Percentiles rank a stretch among this genome's conserved stretches.
phyloP scores from a whole-genome alignment of 2,329 filamentous ascomycete species.

The Penicillium sp. region DNA sequence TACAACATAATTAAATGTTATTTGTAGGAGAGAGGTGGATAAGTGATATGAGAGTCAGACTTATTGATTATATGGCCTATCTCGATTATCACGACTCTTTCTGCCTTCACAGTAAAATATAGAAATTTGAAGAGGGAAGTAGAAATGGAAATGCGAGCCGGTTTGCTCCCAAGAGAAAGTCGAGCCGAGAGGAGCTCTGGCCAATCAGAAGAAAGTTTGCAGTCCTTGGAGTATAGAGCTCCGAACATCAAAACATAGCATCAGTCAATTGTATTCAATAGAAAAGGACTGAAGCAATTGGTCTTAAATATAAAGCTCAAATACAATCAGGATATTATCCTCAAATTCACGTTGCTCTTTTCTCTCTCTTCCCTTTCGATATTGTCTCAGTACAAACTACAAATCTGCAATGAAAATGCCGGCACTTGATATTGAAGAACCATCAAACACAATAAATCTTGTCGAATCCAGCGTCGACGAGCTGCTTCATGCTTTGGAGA shows the following conservation, averaged over 20 bases:
- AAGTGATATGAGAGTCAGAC: no score
- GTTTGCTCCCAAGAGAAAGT: not conserved
- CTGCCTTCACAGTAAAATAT: no score
- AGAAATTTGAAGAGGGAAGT: not conserved
- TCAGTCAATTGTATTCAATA: not conserved
- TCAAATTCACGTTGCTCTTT: not conserved
- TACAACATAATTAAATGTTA: no score
- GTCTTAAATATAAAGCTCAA: not conserved
- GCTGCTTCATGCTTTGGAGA: slow-evolving; percentile 1
- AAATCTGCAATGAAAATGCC: not conserved
- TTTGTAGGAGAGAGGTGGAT: no score
- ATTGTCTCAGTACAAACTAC: not conserved
- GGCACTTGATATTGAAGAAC: not conserved
- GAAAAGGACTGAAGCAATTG: no score
- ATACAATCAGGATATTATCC: not conserved
- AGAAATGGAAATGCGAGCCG: not conserved
- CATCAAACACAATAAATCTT: not conserved
- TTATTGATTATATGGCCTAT: no score
- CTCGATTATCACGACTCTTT: no score
- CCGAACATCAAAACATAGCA: not conserved
- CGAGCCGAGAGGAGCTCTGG: not conserved
- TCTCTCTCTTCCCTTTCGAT: not conserved
- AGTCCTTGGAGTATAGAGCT: not conserved
- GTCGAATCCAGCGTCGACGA: slow-evolving; percentile 2
- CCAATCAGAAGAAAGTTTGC: not conserved